A percentile compares a stretch with the other conserved stretches of the same genome.
These are phyloP conservation scores for Excoecaria cochinchinensis DNA, from an alignment of 345 rosid species.

Conservation along the genomic window DNA sequence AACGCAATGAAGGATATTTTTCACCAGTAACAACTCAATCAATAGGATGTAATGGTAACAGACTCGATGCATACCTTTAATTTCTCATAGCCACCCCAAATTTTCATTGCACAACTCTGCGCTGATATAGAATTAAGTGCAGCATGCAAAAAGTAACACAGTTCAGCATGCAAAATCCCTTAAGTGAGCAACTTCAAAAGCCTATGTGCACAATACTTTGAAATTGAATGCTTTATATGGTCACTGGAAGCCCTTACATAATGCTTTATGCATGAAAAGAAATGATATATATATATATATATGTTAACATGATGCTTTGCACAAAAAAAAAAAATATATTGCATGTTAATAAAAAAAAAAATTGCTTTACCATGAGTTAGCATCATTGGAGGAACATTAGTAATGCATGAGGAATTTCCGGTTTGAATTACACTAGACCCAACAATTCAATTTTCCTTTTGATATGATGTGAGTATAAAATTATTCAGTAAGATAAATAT, in stretches of 20 bases:
- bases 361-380: too few species aligned
- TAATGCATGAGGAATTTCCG: not conserved
- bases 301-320: not conserved
- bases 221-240: not conserved
- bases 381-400: too few species aligned
- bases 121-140: not conserved
- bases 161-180: not conserved
- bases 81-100: too few species aligned
- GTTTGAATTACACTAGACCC: not conserved
- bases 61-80: too few species aligned
- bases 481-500: constrained; percentile 2
- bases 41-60: too few species aligned
- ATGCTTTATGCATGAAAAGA: not conserved
- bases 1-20: too few species aligned
- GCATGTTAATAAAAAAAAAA: not conserved
- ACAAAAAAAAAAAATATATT: too few species aligned
- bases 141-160: not conserved
- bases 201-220: not conserved
- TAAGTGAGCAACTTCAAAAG: not conserved
- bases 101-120: not conserved
- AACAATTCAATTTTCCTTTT: not conserved
- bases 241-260: not conserved
- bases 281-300: not conserved
- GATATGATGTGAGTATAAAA: not conserved
- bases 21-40: too few species aligned